Evolutionary conservation across 306 rosid species (phyloP).

Genomic region (Acacia crassicarpa): DNA sequence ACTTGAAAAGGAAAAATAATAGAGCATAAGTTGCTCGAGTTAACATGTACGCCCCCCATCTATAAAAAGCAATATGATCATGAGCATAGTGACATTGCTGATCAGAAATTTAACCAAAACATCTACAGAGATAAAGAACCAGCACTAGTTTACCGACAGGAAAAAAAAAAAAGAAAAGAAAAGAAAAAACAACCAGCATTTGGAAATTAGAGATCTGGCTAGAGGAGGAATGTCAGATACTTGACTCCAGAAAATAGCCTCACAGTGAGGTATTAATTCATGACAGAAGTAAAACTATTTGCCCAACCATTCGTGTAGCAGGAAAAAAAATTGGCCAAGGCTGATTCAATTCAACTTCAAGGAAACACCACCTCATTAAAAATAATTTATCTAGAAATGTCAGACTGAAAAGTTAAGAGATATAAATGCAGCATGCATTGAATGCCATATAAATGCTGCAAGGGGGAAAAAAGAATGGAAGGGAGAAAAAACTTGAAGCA

Average conservation of each 20-base stretch:
- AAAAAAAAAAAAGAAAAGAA: too few species aligned
- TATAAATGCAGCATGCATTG: neutral
- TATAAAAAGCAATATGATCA: conserved; percentile 11
- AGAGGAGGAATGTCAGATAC: conserved; percentile 1
- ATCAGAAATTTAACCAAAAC: conserved; percentile 1
- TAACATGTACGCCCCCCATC: conserved; percentile 4
- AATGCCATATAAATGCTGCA: neutral
- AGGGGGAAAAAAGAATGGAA: neutral
- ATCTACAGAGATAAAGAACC: conserved; percentile 12
- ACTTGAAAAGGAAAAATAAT: neutral
- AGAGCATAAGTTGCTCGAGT: neutral
- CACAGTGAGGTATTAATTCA: neutral
- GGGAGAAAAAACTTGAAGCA: neutral
- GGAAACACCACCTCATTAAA: neutral
- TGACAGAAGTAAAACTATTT: neutral
- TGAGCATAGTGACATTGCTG: neutral
- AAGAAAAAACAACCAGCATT: too few species aligned
- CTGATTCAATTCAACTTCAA: conserved; percentile 19
- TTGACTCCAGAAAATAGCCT: neutral
- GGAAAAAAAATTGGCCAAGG: neutral
- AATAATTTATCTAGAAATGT: neutral
- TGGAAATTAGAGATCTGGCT: neutral
- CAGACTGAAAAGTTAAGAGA: neutral
- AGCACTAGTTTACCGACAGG: neutral
- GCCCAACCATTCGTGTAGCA: neutral